Evolutionary conservation across 306 rosid species (phyloP), one percentile per base, ranked within the genome.

Genomic region (Cicer arietinum): DNA sequence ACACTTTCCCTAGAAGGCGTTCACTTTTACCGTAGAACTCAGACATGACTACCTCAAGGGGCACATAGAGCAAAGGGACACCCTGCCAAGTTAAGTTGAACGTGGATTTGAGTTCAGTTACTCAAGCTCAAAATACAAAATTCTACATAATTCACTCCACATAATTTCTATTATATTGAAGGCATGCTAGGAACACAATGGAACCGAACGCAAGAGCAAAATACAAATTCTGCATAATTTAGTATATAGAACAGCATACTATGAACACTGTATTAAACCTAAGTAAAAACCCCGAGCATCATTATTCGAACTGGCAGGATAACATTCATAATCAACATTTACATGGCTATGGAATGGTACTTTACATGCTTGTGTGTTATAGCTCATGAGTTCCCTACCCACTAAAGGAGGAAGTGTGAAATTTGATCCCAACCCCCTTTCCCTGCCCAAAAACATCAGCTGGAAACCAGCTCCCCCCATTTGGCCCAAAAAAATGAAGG

Each of bases 11-110:
- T 22, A 94, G 78, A 50, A 91, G 86, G 52, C 90, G 85, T 80
- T 91, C 98, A 64, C 98, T 94, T 89, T 94, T 96, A 85, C 97
- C 97, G 1, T 88, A 90, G 80, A 83, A 91, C 76, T 94, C 93
- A 25, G 98, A 91, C 90, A 94, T 63, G 72, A 94, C 77, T 45
- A 83, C 87, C 87, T 94, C 98, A 63, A 94, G 93, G 47, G 97
- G 97, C 73, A 94, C 94, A 45, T 94, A 94, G 25, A 94, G 71
- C 86, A 91, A 81, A 7, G 97, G 97, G 71, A 88, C 83, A 18
- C 91, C 98, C 98, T 91, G 94, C 73, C 75, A 87, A 62, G 82
- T 35, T 57, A 84, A 41, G 53, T n/a, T 8, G 61, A 37, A 54
- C 25, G 47, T 42, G 25, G 52, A 72, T 76, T 81, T 80, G 69